Base-by-base conservation (phyloP, 352 stramenopile species). In the Elongisporangium anandrum region DNA sequence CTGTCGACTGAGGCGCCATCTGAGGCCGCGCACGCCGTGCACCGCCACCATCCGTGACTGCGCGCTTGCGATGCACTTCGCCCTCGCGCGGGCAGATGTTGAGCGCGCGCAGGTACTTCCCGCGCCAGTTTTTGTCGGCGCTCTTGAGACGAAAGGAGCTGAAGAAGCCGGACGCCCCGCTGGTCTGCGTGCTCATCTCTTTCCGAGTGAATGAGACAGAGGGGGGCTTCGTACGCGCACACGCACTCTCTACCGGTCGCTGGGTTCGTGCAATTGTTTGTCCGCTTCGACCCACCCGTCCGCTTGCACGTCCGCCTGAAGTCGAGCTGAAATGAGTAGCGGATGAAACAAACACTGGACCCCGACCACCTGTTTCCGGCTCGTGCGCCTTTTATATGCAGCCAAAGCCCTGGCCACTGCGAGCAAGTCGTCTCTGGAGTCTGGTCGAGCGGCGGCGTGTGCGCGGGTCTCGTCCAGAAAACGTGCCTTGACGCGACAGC, bases 91-190 rank as follows among this genome's bases (percentile, higher is more conserved):
- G 71, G 57, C 75, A 83, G 56, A 92, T 90, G 57, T 92, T 89
- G 19, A 92, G 69, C n/a, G 79, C 79, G 55, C 74, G 79, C 26
- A 92, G 64, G 63, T 92, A 92, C 66, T 88, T 92, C 52, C 74
- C 79, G 21, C 82, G 73, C 82, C 82, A 92, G 62, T 85, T 88
- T 67, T 87, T 77, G 57, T 72, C 34, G 13, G 34, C 13, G 34
- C 34, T 45, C 34, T 45, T 45, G 34, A 45, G 34, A 2, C 34
- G 34, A 12, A 45, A 45, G 34, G 34, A 45, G 34, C 34, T 45
- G 34, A 45, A 45, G 34, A 45, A 45, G 34, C 34, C 34, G 34
- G 34, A 45, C 34, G 34, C 34, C 1, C 34, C 34, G 34, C 34
- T 45, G 34, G 34, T 45, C 34, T 45, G 34, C 34, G 34, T 45